A percentile compares a stretch with the other conserved stretches of the same genome.
Evolutionary conservation across 805 yeast species (phyloP).

Genomic region (Wickerhamiella hasegawae): DNA sequence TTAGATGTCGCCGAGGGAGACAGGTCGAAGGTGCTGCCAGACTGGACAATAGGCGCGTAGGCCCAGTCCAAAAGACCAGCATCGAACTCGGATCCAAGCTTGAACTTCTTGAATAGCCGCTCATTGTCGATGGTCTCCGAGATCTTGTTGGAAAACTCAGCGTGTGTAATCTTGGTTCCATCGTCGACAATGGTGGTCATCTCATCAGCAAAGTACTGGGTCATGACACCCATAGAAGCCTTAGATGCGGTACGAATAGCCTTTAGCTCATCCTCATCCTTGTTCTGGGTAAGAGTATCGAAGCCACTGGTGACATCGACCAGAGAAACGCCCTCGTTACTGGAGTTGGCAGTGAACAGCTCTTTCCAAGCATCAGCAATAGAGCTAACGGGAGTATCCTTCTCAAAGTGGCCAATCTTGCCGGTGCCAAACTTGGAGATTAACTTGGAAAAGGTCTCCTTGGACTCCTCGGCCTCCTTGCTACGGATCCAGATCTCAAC

Average conservation of each 20-base stretch:
- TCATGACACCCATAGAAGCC: constrained; percentile 62
- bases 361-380: constrained; percentile 67
- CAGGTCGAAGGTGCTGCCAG: constrained; percentile 74
- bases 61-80: constrained; percentile 78
- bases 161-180: constrained; percentile 59
- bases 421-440: constrained; percentile 25
- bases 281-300: constrained; percentile 48
- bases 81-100: constrained; percentile 54
- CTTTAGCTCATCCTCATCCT: constrained; percentile 64
- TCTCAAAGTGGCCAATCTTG: constrained; percentile 49
- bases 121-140: constrained; percentile 70
- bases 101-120: constrained; percentile 48
- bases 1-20: constrained; percentile 70
- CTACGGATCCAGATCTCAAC: constrained; percentile 55
- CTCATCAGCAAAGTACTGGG: constrained; percentile 62
- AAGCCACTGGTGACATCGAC: constrained; percentile 39
- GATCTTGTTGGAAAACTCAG: constrained; percentile 54
- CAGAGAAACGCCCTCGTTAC: constrained; percentile 21
- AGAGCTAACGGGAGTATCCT: constrained; percentile 71
- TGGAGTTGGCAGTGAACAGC: constrained; percentile 17
- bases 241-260: constrained; percentile 55
- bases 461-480: constrained; percentile 67
- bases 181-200: constrained; percentile 81
- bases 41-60: constrained; percentile 77
- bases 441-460: constrained; percentile 44